Base-by-base conservation (phyloP, 78 protist genomes). In the Chrysochromulina tobinii region DNA sequence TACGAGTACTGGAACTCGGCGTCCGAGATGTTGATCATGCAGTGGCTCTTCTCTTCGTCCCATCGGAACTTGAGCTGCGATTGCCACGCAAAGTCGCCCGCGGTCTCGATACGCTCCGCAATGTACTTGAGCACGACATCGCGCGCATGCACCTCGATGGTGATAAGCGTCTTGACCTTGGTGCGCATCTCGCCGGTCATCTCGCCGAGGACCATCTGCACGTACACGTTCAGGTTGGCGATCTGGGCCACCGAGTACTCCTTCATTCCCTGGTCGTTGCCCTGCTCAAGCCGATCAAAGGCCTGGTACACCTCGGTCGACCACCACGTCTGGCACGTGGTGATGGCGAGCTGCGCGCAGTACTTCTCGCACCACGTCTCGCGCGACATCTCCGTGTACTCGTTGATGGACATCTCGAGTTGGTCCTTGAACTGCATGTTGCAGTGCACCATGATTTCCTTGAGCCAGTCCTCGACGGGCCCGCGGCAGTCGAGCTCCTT, bases 81-180 rank as follows among this genome's bases (percentile, higher is more conserved):
- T 81, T 88, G 85, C 98, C 98, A 97, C 89, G 94, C 97, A 14
- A 72, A 97, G 55, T 61, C 64, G 48, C 61, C 69, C 18, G 81
- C 21, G 27, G 66, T 0, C 15, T 21, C 15, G 61, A 96, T 64
- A 38, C 51, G 11, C 18, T 8, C 67, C 48, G 14, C 50, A 59
- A 97, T 93, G 61, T 96, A 57, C 61, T 58, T 48, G 50, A 0
- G 9, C 20, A 96, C 94, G n/a, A 97, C 96, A 81, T 97, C 99
- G 59, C 99, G 93, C 9, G 95, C 61, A 84, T 97, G 99, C 88
- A 96, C 98, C 25, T 96, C 98, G 75, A 96, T 53, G 59, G 98
- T 97, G 88, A 94, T 72, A 61, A 97, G 50, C 58, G 96, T 95
- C 92, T 91, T 94, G 61, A 96, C 50, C 95, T 89, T 61, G 48